These are phyloP conservation scores for Ligustrum vulgare DNA, from an alignment of 257 asterid genomes.

Conservation along the genomic window DNA sequence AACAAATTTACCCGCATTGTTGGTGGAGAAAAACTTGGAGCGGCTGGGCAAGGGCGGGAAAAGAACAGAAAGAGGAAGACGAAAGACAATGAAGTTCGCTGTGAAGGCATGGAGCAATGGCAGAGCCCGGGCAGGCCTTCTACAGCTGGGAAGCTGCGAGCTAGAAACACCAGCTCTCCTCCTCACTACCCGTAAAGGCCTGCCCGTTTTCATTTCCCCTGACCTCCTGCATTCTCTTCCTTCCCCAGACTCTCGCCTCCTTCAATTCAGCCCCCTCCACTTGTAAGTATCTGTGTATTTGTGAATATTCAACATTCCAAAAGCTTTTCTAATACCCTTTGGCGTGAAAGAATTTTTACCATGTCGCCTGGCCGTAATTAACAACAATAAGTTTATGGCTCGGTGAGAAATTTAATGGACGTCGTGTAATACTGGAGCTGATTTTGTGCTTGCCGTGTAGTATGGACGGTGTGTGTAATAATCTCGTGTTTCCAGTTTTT, in stretches of 20 bases:
- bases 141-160: slow-evolving; percentile 57
- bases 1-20: not conserved
- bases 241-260: slow-evolving; percentile 66
- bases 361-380: not conserved
- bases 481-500: not conserved
- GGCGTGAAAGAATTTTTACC: not conserved
- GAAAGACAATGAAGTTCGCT: slow-evolving; percentile 59
- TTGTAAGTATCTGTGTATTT: slow-evolving; percentile 43
- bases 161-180: slow-evolving; percentile 87
- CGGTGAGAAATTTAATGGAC: not conserved
- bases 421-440: not conserved
- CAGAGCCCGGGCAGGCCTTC: slow-evolving; percentile 65
- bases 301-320: not conserved
- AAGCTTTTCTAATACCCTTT: not conserved
- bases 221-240: slow-evolving; percentile 87
- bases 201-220: slow-evolving; percentile 83
- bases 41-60: not conserved
- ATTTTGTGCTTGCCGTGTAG: not conserved
- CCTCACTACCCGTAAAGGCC: slow-evolving; percentile 78
- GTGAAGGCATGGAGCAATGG: slow-evolving; percentile 74
- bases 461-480: not conserved
- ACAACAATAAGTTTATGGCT: not conserved
- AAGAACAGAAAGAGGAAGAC: not conserved
- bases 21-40: not conserved
- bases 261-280: slow-evolving; percentile 83